Evolutionary conservation across 345 rosid species (phyloP).

Genomic region (Pistacia atlantica): DNA sequence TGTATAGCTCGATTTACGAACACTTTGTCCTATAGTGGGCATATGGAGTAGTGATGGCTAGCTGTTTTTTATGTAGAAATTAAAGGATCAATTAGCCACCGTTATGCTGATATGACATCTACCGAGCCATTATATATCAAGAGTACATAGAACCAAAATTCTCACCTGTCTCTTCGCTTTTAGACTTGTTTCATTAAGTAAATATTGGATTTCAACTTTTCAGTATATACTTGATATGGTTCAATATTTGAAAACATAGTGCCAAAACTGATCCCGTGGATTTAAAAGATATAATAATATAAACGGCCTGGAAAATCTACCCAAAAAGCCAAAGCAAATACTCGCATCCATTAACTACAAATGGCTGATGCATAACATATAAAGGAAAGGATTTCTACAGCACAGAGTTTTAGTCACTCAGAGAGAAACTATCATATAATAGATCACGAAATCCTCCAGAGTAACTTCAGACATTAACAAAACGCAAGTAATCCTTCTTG

Average conservation of each 20-base stretch:
- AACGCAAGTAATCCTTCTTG: slow-evolving; percentile 59
- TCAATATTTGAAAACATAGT: no score
- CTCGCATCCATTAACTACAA: neutral
- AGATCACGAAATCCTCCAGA: no score
- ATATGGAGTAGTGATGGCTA: neutral
- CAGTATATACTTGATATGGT: no score
- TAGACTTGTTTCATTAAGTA: no score
- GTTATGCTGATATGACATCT: neutral
- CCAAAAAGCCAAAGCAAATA: no score
- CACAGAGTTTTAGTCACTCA: no score
- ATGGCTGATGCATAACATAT: neutral
- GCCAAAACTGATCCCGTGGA: no score
- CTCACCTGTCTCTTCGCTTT: no score
- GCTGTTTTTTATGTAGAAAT: neutral
- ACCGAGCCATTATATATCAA: neutral
- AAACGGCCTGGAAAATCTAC: no score
- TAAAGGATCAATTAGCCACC: neutral
- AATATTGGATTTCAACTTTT: no score
- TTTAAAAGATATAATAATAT: no score
- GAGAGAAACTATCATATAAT: neutral
- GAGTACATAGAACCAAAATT: no score
- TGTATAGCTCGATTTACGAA: neutral
- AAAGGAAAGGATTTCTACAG: neutral
- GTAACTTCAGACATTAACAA: slow-evolving; percentile 31
- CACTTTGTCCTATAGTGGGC: neutral